Evolutionary conservation across 2,329 filamentous ascomycete species (phyloP), one percentile per base, ranked within the genome.

Genomic region (Chaetomium olivaceum): DNA sequence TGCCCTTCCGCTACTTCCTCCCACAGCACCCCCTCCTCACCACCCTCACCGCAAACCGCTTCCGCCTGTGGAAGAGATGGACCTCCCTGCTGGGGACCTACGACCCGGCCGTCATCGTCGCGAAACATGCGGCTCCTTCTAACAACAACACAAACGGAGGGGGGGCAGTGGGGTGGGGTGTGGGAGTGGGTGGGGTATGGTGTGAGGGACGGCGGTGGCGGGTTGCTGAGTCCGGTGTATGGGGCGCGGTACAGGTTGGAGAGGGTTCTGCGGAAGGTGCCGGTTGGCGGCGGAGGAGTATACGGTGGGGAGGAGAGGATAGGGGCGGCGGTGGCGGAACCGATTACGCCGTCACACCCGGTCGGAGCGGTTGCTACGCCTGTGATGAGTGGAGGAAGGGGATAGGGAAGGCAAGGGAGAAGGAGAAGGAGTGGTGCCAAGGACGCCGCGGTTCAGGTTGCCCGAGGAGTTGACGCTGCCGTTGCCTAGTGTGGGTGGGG

Each of bases 61-160:
- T 71, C 63, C 71, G 74, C 0, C 67, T 77, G n/a, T 77, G 76
- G 76, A 69, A 72, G 36, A 67, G 75, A 4, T 77, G 76, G 76
- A 77, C 74, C 0, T 66, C 69, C 6, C 66, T 77, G 7, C 46
- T 77, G 12, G 74, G 74, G 3, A 62, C 65, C 14, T 61, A 67
- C 2, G 72, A 73, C 7, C 64, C 74, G 3, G 66, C 61, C 0
- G 68, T 48, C 0, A 68, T 76, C 8, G 27, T 77, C 0, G 64
- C 60, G 2, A 62, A 52, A 9, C 71, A 73, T 29, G 39, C 46
- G 11, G 51, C 11, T 4, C n/a, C 48, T 43, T n/a, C n/a, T n/a
- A n/a, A n/a, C n/a, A n/a, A n/a, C n/a, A n/a, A n/a, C n/a, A n/a
- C n/a, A n/a, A n/a, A 29, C 27, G 27, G 27, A 29, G 27, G 27